Evolutionary conservation across 805 yeast genomes (phyloP), one percentile per base, ranked within the genome.

Genomic region (Lipomyces chichibuensis): DNA sequence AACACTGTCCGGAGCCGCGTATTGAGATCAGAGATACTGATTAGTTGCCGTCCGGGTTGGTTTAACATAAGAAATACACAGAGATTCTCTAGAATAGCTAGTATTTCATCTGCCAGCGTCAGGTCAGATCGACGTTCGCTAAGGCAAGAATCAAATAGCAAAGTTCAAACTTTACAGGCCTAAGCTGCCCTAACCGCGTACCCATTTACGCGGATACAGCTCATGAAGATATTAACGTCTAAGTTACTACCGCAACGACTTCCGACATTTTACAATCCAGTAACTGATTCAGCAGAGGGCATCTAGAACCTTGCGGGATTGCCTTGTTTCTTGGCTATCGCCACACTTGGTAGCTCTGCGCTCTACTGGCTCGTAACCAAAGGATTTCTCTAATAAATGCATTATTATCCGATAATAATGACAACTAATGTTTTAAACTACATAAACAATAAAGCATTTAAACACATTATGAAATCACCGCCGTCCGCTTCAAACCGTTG

Each of bases 401-500:
- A 43, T 43, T 13, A 6, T 43, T 43, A 43, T 43, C 49, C 49
- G 8, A 43, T 43, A n/a, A 43, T 43, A 43, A 43, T 17, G 49
- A n/a, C n/a, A 43, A 17, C 23, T 43, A 43, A n/a, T 37, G 14
- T 17, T 43, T n/a, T 43, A 37, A 37, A 37, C 39, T 35, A 35
- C 39, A 35, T 43, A 43, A 43, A 43, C 20, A 43, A n/a, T n/a
- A 43, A 13, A 13, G 49, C 49, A 17, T n/a, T n/a, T 17, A 55
- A 39, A 20, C 43, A 23, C 7, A 17, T 32, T 46, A 66, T 25
- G 63, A 32, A 37, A 63, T 13, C 54, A 58, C 66, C 56, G 65
- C 71, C 29, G 69, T 58, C 58, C 71, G 67, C 63, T 69, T 69
- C 60, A 69, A 43, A 25, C 56, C 46, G 57, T 69, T 69, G 54